Conservation (phyloP, 2,329 filamentous ascomycete species). For the Neophaeococcomyces mojaviensis region DNA sequence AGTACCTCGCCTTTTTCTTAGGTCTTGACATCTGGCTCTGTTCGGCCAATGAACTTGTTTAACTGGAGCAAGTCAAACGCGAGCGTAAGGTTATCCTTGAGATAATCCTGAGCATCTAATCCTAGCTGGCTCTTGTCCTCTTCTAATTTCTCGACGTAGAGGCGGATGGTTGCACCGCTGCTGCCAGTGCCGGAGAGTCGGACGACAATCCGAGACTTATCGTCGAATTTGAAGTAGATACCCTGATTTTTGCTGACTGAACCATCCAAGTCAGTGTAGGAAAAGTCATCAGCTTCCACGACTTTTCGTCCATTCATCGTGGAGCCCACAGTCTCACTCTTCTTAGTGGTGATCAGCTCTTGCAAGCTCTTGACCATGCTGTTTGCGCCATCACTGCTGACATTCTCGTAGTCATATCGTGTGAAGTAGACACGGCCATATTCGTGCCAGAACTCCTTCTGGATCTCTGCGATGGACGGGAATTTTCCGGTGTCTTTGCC, state of each 20-base stretch:
- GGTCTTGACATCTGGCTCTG: constrained; percentile 94
- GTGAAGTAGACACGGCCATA: constrained; percentile 99
- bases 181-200: constrained; percentile 91
- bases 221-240: constrained; percentile 87
- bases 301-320: constrained; percentile 77
- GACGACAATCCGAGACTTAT: constrained; percentile 90
- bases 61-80: constrained; percentile 82
- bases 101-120: constrained; percentile 83
- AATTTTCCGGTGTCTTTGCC: constrained; percentile 60
- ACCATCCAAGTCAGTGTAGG: constrained; percentile 96
- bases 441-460: constrained; percentile 91
- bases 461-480: constrained; percentile 91
- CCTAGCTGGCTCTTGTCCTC: constrained; percentile 69
- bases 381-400: constrained; percentile 82
- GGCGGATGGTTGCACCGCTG: constrained; percentile 87
- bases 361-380: constrained; percentile 79
- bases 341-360: constrained; percentile 63
- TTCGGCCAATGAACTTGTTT: constrained; percentile 85
- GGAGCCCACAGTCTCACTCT: constrained; percentile 72
- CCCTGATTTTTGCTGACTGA: constrained; percentile 94
- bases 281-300: constrained; percentile 86
- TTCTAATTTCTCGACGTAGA: constrained; percentile 96
- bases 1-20: constrained; percentile 38
- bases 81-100: constrained; percentile 80
- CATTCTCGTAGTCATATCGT: constrained; percentile 95